A percentile compares a stretch with the other conserved stretches of the same genome.
Conservation (phyloP, 2,329 filamentous ascomycete genomes). For the Ophiocordyceps camponoti-floridani region DNA sequence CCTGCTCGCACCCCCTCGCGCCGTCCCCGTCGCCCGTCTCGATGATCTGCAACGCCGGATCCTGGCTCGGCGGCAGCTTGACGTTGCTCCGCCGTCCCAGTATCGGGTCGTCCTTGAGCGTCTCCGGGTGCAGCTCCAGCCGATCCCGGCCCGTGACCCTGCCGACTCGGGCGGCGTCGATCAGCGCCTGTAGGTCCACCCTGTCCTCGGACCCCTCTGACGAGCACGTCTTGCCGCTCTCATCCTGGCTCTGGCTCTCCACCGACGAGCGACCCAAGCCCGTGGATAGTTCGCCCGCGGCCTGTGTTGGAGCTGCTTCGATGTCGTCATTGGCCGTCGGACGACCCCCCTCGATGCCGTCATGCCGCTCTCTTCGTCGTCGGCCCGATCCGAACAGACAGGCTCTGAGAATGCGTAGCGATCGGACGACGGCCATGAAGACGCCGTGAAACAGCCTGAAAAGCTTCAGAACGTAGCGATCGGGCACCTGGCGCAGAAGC, state of each 20-base stretch:
- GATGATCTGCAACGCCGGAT: slow-evolving; percentile 14
- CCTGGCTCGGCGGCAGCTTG: slow-evolving; percentile 21
- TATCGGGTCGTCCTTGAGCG: slow-evolving; percentile 19
- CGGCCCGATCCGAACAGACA: slow-evolving; percentile 5
- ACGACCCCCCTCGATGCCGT: slow-evolving; percentile 1
- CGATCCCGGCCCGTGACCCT: slow-evolving; percentile 9
- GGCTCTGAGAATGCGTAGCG: slow-evolving; percentile 3
- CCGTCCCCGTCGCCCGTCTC: slow-evolving; percentile 5
- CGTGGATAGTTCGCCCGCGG: not conserved
- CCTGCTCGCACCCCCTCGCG: slow-evolving; percentile 2
- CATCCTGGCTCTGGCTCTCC: not conserved
- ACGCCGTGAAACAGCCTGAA: slow-evolving; percentile 9
- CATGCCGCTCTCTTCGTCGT: slow-evolving; percentile 4
- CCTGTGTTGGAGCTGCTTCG: slow-evolving; percentile 6
- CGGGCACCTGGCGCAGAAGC: slow-evolving; percentile 21
- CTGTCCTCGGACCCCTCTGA: slow-evolving; percentile 3
- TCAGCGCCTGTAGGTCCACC: slow-evolving; percentile 13
- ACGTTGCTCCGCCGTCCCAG: slow-evolving; percentile 11
- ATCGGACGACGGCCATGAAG: slow-evolving; percentile 6
- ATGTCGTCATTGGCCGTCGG: slow-evolving; percentile 5
- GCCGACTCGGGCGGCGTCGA: slow-evolving; percentile 14
- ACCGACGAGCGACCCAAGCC: not conserved
- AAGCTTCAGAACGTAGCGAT: slow-evolving; percentile 12
- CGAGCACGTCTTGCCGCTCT: not conserved
- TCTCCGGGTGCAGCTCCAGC: slow-evolving; percentile 22